Conservation (phyloP, 2,329 filamentous ascomycete genomes). For the Diaporthe vexans region DNA sequence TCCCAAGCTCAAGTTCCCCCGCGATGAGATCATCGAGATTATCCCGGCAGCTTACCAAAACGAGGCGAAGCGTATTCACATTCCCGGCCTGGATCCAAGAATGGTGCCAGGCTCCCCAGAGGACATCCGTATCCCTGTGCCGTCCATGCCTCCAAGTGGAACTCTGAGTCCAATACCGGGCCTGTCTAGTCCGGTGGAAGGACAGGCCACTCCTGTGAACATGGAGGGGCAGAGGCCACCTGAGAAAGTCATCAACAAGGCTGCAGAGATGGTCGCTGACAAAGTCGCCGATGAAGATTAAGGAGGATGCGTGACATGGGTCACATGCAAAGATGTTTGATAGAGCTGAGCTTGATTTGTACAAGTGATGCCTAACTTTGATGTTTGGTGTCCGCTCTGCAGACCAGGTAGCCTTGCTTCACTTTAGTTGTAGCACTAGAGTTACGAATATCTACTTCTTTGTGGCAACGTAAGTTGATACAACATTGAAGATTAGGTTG, state of each 20-base stretch:
- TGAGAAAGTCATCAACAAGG: conserved; percentile 64
- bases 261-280: conserved; percentile 65
- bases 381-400: background rate
- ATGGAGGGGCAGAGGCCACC: conserved; percentile 52
- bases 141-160: conserved; percentile 59
- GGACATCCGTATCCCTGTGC: conserved; percentile 83
- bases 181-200: conserved; percentile 61
- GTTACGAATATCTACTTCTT: background rate
- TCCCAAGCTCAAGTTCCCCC: conserved; percentile 91
- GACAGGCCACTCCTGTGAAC: conserved; percentile 49
- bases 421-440: background rate
- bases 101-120: conserved; percentile 85
- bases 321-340: background rate
- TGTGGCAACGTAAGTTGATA: background rate
- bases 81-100: conserved; percentile 75
- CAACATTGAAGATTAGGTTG: background rate
- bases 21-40: conserved; percentile 98
- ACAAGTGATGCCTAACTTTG: background rate
- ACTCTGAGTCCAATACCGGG: conserved; percentile 61
- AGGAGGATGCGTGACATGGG: background rate
- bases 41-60: conserved; percentile 98
- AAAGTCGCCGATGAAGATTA: conserved; percentile 68
- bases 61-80: conserved; percentile 90
- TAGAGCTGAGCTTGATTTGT: background rate
- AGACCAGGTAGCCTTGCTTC: background rate